Evolutionary conservation across 1,284 basidiomycete species (phyloP), one percentile per base, ranked within the genome.

Genomic region (Ceratobasidium sp.): DNA sequence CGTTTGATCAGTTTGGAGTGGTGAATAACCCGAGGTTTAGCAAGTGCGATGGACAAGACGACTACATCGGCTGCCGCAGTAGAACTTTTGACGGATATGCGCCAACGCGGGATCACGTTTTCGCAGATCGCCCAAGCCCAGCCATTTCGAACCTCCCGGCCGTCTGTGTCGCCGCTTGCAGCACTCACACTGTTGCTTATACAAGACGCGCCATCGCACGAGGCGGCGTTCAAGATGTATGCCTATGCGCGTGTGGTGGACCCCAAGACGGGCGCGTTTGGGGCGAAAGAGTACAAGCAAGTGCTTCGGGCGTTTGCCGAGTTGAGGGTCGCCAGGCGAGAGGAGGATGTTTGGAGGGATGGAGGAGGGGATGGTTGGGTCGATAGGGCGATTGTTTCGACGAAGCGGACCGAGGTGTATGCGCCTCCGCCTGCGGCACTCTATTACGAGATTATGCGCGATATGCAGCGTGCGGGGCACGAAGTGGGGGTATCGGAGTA

Each of bases 361-460:
- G 43, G 41, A 7, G 31, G 29, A 48, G 29, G 34, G 8, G 54
- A 71, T 24, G 37, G 27, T 7, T 71, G 66, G 66, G 54, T 29
- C 22, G 66, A 72, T 82, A 84, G 61, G 89, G 88, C 11, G 93
- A 88, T 80, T 81, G 83, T 37, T 87, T 75, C 79, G 58, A 62
- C 43, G 71, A 61, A 16, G 63, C 24, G 31, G n/a, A 39, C 9
- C 22, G 46, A 79, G 80, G n/a, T 78, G 79, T 19, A 81, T 77
- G 76, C 79, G 53, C 81, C 87, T 7, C 87, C 90, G 0, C 86
- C 90, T 3, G 84, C 90, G 24, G 85, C 86, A 51, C 84, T 89
- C 58, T 92, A 94, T 79, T 89, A 95, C 80, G 86, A 88, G 68
- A 92, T 98, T 77, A 86, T 97, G 75, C 84, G 86, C 64, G 94